A percentile compares a stretch with the other conserved stretches of the same genome.
phyloP scores from a whole-genome alignment of 2,329 filamentous ascomycete genomes.

The Cytospora piceicola region DNA sequence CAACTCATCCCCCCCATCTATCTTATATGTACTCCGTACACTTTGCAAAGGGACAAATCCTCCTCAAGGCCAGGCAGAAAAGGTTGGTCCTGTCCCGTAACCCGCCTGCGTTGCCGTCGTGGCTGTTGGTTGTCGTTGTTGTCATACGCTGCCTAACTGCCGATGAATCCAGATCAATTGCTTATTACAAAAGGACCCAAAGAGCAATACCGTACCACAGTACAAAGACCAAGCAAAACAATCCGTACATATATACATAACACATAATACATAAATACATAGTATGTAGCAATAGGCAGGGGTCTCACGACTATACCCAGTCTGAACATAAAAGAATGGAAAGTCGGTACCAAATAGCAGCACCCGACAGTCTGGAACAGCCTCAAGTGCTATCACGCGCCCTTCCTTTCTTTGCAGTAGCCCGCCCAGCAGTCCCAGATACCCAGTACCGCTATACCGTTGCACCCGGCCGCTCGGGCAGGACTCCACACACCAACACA shows the following conservation, averaged over 20 bases:
- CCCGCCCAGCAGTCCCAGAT: too few relatives aligned
- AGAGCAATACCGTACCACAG: too few relatives aligned
- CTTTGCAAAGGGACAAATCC: neutral
- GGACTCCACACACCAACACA: neutral
- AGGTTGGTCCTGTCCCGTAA: neutral
- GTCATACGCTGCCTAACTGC: too few relatives aligned
- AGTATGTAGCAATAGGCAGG: too few relatives aligned
- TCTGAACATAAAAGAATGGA: neutral
- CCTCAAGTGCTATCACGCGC: conserved; percentile 3
- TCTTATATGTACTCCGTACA: neutral
- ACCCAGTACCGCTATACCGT: too few relatives aligned
- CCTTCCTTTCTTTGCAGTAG: neutral
- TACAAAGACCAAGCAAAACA: too few relatives aligned
- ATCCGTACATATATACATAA: too few relatives aligned
- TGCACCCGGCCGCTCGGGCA: neutral
- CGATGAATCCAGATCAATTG: too few relatives aligned
- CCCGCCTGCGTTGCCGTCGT: too few relatives aligned
- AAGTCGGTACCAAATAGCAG: neutral
- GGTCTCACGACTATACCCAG: neutral
- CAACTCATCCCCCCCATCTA: neutral
- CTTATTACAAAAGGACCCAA: too few relatives aligned
- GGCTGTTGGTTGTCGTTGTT: too few relatives aligned
- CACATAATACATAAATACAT: too few relatives aligned
- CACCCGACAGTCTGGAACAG: conserved; percentile 20
- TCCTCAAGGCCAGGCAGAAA: neutral